Evolutionary conservation across 2,329 filamentous ascomycete genomes (phyloP), one percentile per base, ranked within the genome.

Genomic region (Stemphylium lycopersici): DNA sequence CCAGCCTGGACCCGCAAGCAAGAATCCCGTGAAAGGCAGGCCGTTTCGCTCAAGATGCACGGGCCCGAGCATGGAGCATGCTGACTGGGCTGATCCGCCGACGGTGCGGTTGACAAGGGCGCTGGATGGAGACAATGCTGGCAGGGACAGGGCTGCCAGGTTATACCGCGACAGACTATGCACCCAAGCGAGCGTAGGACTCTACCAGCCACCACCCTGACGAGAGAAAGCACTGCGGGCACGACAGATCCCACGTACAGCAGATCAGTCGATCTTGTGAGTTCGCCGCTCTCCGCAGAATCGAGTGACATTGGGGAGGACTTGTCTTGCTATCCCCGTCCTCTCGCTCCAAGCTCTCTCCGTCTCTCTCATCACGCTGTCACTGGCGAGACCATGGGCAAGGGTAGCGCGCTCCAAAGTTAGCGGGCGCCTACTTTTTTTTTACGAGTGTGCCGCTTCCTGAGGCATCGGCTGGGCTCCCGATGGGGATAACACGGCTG

Each of bases 401-500:
- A 56, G 62, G 63, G 58, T 63, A 32, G 42, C 32, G 42, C 56
- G 51, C 55, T 62, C 69, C 64, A 66, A 60, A 58, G 53, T 66
- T 71, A 72, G 70, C 66, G 70, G 71, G 67, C 70, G 71, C 69
- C 69, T 73, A 72, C 65, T 65, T 63, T 68, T 66, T 61, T 61
- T 58, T 59, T 51, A 58, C 56, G 41, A 51, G 38, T 52, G 53
- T 53, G 58, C 62, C 62, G 59, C 65, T 63, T 62, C 58, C 68
- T 66, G 59, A 65, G 62, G 62, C 63, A 62, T 61, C 69, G 70
- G 67, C 68, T 66, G 65, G 59, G 60, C 54, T 63, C 66, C 69
- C 69, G 72, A 75, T 74, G 69, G 68, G 67, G 63, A 72, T 65
- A 63, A 65, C 65, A 70, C 69, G 71, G 69, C 68, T 70, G 66